These are phyloP conservation scores for Aspergillus bertholletiae DNA, from an alignment of 495 filamentous ascomycete species.

Conservation along the genomic window DNA sequence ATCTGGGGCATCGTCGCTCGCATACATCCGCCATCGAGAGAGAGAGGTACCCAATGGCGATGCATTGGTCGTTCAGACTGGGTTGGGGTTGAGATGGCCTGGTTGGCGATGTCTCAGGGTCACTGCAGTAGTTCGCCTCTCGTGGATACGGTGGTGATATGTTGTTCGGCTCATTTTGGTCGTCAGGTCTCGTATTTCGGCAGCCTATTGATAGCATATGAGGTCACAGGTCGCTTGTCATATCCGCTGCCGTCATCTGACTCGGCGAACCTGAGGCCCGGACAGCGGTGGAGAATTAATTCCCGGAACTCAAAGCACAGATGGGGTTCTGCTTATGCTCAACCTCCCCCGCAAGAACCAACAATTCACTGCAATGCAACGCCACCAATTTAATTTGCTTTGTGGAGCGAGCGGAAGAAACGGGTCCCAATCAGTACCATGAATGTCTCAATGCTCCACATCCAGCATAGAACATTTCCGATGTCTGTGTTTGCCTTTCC, in stretches of 20 bases:
- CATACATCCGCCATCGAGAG: neutral
- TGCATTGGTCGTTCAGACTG: neutral
- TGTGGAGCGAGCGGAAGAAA: neutral
- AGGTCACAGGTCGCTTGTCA: neutral
- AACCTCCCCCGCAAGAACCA: neutral
- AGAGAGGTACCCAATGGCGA: neutral
- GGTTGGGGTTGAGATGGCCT: neutral
- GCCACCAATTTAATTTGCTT: neutral
- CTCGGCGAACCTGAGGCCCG: neutral
- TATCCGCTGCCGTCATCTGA: neutral
- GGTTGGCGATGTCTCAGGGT: slow-evolving; percentile 16
- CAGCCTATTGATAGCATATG: neutral
- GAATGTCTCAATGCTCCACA: neutral
- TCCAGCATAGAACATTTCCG: no score
- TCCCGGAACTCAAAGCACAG: neutral
- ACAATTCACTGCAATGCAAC: neutral
- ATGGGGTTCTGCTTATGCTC: neutral
- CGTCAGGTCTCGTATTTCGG: neutral
- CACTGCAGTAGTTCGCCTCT: neutral
- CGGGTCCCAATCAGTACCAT: neutral
- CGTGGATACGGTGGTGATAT: neutral
- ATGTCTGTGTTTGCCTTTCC: no score
- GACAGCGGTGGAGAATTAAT: neutral
- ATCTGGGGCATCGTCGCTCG: slow-evolving; percentile 10
- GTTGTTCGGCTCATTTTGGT: no score